Conservation (phyloP, 179 eudicot genomes). For the Heliamphora pulchella region DNA sequence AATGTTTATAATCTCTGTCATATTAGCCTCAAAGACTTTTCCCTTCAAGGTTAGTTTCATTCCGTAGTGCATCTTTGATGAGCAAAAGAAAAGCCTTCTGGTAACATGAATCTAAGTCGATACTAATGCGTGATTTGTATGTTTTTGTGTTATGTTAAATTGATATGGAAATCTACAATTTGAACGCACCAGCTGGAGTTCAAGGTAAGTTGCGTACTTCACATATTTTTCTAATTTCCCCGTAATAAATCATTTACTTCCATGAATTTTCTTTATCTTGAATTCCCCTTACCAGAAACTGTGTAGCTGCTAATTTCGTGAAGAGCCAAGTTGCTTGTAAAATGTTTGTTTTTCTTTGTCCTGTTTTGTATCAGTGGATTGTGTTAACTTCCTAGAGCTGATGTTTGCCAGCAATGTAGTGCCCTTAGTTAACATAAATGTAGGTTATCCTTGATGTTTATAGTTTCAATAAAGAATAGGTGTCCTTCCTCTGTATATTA, state of each 20-base stretch:
- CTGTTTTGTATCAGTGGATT: neutral
- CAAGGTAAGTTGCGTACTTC: conserved; percentile 50
- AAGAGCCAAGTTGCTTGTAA: neutral
- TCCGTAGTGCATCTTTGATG: conserved; percentile 13
- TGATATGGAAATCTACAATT: conserved; percentile 17
- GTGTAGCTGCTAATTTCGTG: neutral
- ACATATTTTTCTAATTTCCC: neutral
- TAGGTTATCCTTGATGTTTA: neutral
- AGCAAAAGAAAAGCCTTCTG: neutral
- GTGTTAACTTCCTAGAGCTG: neutral
- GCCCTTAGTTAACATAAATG: neutral
- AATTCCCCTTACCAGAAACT: neutral
- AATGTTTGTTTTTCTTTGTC: neutral
- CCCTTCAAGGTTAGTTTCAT: conserved; percentile 66
- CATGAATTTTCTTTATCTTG: neutral
- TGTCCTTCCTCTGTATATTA: neutral
- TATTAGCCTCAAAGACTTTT: conserved; percentile 86
- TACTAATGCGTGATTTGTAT: conserved; percentile 18
- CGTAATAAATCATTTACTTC: neutral
- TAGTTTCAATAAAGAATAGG: neutral
- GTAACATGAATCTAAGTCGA: conserved; percentile 11
- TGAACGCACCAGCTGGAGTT: conserved; percentile 47
- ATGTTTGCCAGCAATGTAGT: neutral
- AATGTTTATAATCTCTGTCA: conserved; percentile 71
- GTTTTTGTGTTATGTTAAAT: conserved; percentile 17